Evolutionary conservation across 2,329 filamentous ascomycete genomes (phyloP), one percentile per base, ranked within the genome.

Genomic region (Aureobasidium namibiae): DNA sequence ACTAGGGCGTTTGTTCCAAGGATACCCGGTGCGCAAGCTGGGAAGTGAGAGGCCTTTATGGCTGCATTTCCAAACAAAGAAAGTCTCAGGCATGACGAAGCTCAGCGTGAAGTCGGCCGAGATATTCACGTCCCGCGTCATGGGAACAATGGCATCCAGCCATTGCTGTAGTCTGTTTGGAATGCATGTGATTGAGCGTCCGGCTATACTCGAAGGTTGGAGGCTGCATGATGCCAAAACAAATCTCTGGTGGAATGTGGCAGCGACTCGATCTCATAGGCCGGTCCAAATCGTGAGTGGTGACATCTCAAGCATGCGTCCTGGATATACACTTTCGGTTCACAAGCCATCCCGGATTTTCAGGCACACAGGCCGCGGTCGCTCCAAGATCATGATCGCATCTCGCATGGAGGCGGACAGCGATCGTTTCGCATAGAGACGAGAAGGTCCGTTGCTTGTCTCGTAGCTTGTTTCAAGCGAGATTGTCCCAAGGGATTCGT

Each of bases 301-400:
- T 52, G 48, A 26, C 48, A 52, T 39, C 3, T 18, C 9, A 21
- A 18, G 23, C 14, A 16, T 29, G 21, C 21, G 4, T 21, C 11
- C 26, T 26, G 33, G n/a, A 50, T 50, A 26, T 52, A 52, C 48
- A 52, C 18, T 52, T 52, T 52, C 48, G 48, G 48, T 18, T 24
- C 23, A 9, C 23, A 38, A 21, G 48, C 48, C 48, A 4, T 16
- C 31, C 16, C n/a, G 4, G n/a, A 23, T 4, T 13, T 16, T 11
- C 31, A 49, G 31, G 29, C 45, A 52, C 48, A 13, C 36, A 39
- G 48, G 4, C 44, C 18, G 31, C 46, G 46, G 46, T 13, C 3
- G 46, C n/a, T 36, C n/a, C 21, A 5, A 14, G 31, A 49, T 36
- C 8, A 26, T 52, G 48, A 52, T 39, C 21, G 8, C 48, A 26